Percentiles rank a stretch among this genome's conserved stretches.
These are phyloP conservation scores for Arachnomyces sp. DNA, from an alignment of 2,329 filamentous ascomycete genomes.

Conservation along the genomic window DNA sequence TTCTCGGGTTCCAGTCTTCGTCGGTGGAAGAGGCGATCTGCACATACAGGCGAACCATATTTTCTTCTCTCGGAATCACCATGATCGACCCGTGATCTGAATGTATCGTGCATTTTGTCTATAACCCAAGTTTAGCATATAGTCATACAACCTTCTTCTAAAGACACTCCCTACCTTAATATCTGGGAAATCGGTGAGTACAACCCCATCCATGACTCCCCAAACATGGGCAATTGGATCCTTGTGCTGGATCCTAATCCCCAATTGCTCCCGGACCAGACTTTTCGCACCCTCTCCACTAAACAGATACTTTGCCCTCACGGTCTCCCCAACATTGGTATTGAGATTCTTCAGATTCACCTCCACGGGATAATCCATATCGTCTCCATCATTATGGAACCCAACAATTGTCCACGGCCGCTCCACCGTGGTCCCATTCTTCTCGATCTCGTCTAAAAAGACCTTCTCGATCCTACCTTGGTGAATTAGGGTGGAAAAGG, in stretches of 20 bases:
- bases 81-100: conserved; percentile 61
- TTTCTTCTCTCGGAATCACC: conserved; percentile 55
- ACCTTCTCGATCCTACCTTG: conserved; percentile 65
- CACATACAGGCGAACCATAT: conserved; percentile 44
- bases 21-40: conserved; percentile 58
- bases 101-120: conserved; percentile 63
- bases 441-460: conserved; percentile 57
- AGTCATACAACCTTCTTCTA: too few species aligned
- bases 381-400: conserved; percentile 56
- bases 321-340: conserved; percentile 44
- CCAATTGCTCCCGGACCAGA: conserved; percentile 52
- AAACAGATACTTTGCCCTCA: conserved; percentile 63
- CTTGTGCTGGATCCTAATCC: conserved; percentile 46
- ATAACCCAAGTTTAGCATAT: conserved; percentile 3
- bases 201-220: conserved; percentile 71
- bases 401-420: conserved; percentile 56
- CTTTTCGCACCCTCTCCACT: conserved; percentile 65
- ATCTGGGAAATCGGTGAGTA: conserved; percentile 67
- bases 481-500: conserved; percentile 63
- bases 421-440: conserved; percentile 50
- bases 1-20: conserved; percentile 53
- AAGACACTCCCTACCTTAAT: conserved; percentile 33
- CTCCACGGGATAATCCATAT: conserved; percentile 63
- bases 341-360: conserved; percentile 72
- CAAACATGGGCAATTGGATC: conserved; percentile 67